Evolutionary conservation across 2,329 filamentous ascomycete species (phyloP).

Genomic region (Dothideomycetes sp.): DNA sequence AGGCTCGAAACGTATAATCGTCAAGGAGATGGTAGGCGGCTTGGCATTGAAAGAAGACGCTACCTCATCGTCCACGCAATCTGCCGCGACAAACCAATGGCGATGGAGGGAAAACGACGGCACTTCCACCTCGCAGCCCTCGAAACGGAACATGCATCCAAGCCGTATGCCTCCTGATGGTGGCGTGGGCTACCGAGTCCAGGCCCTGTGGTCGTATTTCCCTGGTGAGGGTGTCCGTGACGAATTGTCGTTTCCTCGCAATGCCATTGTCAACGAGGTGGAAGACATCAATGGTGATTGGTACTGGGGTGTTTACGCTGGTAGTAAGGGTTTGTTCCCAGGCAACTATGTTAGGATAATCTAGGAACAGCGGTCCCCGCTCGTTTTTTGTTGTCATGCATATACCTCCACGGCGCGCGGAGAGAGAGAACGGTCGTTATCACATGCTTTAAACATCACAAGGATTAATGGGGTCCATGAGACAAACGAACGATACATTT

Average conservation of each 20-base stretch:
- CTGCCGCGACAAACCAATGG: conserved; percentile 19
- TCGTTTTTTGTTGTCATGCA: too few species aligned
- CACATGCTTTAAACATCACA: too few species aligned
- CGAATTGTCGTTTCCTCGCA: conserved; percentile 74
- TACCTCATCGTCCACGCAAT: background rate
- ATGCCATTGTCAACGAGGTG: conserved; percentile 72
- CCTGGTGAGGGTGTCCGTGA: conserved; percentile 56
- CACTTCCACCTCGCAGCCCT: conserved; percentile 7
- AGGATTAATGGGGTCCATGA: too few species aligned
- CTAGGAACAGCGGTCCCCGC: background rate
- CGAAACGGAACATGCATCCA: background rate
- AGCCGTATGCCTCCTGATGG: conserved; percentile 62
- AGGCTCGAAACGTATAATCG: conserved; percentile 58
- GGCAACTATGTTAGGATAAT: conserved; percentile 59
- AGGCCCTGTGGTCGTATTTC: conserved; percentile 70
- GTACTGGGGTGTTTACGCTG: conserved; percentile 81
- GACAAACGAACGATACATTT: too few species aligned
- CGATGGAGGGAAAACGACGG: conserved; percentile 30
- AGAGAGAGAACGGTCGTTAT: too few species aligned
- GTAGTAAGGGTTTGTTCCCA: conserved; percentile 69
- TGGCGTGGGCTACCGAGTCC: conserved; percentile 54
- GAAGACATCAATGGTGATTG: conserved; percentile 87
- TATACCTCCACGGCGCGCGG: too few species aligned
- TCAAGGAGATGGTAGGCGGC: conserved; percentile 70
- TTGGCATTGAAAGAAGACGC: conserved; percentile 49